phyloP scores from a whole-genome alignment of 2,329 filamentous ascomycete species.

The Orbilia quercus region DNA sequence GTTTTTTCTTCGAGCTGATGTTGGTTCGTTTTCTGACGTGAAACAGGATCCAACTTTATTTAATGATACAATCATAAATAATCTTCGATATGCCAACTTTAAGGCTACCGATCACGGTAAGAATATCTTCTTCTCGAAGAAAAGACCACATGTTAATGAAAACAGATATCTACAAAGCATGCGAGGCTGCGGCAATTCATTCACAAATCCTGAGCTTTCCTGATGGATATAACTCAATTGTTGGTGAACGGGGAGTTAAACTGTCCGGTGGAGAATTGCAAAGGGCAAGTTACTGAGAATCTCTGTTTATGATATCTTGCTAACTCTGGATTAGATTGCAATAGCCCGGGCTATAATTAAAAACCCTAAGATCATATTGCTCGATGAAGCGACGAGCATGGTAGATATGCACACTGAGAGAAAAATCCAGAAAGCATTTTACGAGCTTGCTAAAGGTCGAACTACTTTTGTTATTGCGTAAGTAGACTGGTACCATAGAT shows the following conservation, averaged over 20 bases:
- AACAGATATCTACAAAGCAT: conserved; percentile 70
- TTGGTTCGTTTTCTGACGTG: background rate
- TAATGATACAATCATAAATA: conserved; percentile 73
- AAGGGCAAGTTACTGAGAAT: conserved; percentile 59
- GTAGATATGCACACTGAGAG: conserved; percentile 66
- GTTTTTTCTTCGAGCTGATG: background rate
- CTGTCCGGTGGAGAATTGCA: conserved; percentile 69
- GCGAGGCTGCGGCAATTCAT: conserved; percentile 72
- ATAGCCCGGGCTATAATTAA: conserved; percentile 64
- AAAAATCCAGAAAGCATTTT: conserved; percentile 66
- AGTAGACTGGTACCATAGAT: conserved; percentile 61
- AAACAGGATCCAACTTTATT: conserved; percentile 72
- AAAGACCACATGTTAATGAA: conserved; percentile 14
- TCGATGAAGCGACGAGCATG: conserved; percentile 69
- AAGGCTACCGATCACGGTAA: conserved; percentile 69
- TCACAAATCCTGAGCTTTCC: conserved; percentile 72
- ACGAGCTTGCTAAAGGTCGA: conserved; percentile 65
- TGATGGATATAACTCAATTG: conserved; percentile 66
- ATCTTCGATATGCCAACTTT: conserved; percentile 72
- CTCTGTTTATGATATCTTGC: conserved; percentile 6
- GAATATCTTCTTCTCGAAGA: conserved; percentile 10
- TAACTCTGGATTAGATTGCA: conserved; percentile 57
- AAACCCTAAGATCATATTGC: conserved; percentile 64
- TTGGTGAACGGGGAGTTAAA: conserved; percentile 67
- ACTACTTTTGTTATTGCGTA: conserved; percentile 69